Evolutionary conservation across 352 stramenopile species (phyloP), one percentile per base, ranked within the genome.

Genomic region (Vaucheria bursata): DNA sequence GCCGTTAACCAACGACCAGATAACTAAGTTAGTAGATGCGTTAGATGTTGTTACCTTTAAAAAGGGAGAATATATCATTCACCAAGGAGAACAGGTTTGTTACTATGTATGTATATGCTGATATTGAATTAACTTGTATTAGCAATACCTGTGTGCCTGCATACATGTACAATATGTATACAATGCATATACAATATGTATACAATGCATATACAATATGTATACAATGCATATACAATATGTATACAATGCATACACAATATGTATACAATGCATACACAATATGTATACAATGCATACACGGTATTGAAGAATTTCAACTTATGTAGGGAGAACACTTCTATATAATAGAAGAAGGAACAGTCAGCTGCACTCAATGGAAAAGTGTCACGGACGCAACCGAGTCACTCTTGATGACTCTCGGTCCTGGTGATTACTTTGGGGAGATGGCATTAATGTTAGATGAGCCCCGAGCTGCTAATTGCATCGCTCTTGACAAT

Each of bases 1-100:
- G 86, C 91, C 89, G 31, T 78, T 92, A 0, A 83, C 39, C 49
- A 81, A 88, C 65, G 82, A 85, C 71, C 75, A 80, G 75, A 83
- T 92, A 38, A 83, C 84, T 37, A 84, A 86, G 69, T 71, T 92
- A 49, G 88, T 88, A 25, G 85, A 90, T 34, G 87, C 85, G 29
- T 79, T 89, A 33, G 71, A 87, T 38, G 75, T 49, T 18, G 82
- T 88, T 52, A 73, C 70, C 33, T 91, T 88, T 72, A 64, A 73
- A 25, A 35, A 72, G 18, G 87, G 85, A 33, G 67, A 90, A 31
- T 86, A 89, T 74, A 91, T 93, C 67, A 85, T 93, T 6, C 80
- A 79, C n/a, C 85, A 93, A 80, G 89, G 89, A 35, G 88, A 91
- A 35, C 68, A 69, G 59, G 59, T 59, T 12, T 5, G 40, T 76